Conservation (phyloP, 148 eudicot genomes). For the Fagopyrum tataricum region DNA sequence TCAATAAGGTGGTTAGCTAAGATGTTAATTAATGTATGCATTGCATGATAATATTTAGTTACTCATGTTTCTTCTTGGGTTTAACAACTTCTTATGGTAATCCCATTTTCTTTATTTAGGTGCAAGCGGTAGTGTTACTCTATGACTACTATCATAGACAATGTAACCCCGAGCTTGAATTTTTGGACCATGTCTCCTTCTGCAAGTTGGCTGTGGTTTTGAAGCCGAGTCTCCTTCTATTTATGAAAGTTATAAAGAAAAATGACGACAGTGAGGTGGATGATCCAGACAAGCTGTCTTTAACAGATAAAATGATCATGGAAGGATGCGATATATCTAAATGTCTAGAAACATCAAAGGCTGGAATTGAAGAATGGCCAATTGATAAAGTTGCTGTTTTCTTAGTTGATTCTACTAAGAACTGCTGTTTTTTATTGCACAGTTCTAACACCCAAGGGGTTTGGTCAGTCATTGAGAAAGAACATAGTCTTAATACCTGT, state of each 20-base stretch:
- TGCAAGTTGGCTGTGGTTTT: constrained; percentile 57
- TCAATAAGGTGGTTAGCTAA: not conserved
- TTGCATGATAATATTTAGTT: not conserved
- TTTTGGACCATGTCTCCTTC: constrained; percentile 55
- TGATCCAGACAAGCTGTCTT: constrained; percentile 41
- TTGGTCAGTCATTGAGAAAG: constrained; percentile 80
- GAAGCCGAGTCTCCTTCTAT: constrained; percentile 38
- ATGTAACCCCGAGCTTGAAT: constrained; percentile 36
- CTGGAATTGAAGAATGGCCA: constrained; percentile 50
- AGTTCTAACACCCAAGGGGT: constrained; percentile 65
- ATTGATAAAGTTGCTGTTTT: constrained; percentile 62
- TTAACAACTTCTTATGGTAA: not conserved
- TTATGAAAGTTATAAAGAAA: constrained; percentile 36
- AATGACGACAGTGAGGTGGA: constrained; percentile 27
- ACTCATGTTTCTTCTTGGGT: not conserved
- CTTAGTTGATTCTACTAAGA: constrained; percentile 48
- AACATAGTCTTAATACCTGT: constrained; percentile 10
- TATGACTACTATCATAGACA: constrained; percentile 85
- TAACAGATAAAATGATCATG: constrained; percentile 65
- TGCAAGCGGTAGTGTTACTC: constrained; percentile 86
- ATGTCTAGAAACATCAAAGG: constrained; percentile 57
- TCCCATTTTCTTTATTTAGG: constrained; percentile 31
- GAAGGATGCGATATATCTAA: constrained; percentile 55
- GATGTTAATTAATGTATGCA: not conserved
- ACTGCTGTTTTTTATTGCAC: constrained; percentile 49